Conservation (phyloP, 768 basidiomycete species). For the Pleurotus platypus region DNA sequence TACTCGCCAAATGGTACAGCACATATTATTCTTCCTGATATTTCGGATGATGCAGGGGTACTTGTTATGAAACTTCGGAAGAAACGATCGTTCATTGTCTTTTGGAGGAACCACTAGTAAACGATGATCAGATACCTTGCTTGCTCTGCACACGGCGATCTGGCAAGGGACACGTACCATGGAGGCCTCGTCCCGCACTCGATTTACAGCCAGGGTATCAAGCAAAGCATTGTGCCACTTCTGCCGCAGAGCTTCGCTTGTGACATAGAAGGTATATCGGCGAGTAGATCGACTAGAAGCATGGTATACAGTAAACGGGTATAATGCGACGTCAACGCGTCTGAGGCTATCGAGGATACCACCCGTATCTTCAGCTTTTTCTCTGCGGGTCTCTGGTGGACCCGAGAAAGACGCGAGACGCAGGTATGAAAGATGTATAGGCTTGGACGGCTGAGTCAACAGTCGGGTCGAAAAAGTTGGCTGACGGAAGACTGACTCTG, state of each 20-base stretch:
- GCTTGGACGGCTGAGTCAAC: slow-evolving; percentile 35
- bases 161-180: slow-evolving; percentile 43
- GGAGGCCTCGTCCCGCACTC: slow-evolving; percentile 65
- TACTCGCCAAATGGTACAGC: slow-evolving; percentile 64
- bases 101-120: slow-evolving; percentile 63
- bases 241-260: slow-evolving; percentile 51
- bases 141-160: too few relatives aligned
- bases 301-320: slow-evolving; percentile 78
- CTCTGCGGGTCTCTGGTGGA: slow-evolving; percentile 60
- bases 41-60: slow-evolving; percentile 18
- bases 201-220: slow-evolving; percentile 61
- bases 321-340: slow-evolving; percentile 51
- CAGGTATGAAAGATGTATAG: slow-evolving; percentile 78
- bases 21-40: slow-evolving; percentile 56
- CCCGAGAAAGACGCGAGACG: slow-evolving; percentile 62
- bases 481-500: slow-evolving; percentile 59
- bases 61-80: slow-evolving; percentile 43
- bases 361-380: slow-evolving; percentile 52
- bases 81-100: slow-evolving; percentile 53
- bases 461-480: background rate
- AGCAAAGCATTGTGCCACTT: slow-evolving; percentile 62
- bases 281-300: slow-evolving; percentile 51
- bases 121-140: background rate
- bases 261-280: slow-evolving; percentile 70
- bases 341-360: slow-evolving; percentile 53